Base-by-base conservation (phyloP, 768 basidiomycete genomes). In the Ramaria sp. region DNA sequence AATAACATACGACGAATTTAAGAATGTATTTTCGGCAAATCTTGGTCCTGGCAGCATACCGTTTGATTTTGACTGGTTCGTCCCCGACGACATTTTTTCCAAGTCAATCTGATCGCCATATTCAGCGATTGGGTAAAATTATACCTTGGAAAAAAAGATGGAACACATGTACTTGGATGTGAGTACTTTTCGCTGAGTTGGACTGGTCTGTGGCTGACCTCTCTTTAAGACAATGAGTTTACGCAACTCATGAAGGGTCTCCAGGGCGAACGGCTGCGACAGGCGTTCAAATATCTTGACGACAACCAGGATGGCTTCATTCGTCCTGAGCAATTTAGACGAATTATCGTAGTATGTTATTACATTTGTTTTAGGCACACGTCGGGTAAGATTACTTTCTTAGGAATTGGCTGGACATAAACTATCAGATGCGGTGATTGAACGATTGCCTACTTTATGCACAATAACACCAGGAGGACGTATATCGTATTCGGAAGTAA, bases 201-300 rank as follows among this genome's bases (percentile, higher is more conserved):
- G 7, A 7, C 10, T 47, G 60, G 33, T 2, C 7, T 27, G 27
- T 33, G 20, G 17, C 19, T 17, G 20, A 45, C 27, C 31, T 22
- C 49, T 45, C 60, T 5, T 33, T 51, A 63, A 92, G 88, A 94
- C 73, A 88, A 88, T 68, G 94, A 98, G 71, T 98, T 98, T 72
- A 96, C 93, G 31, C 94, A 97, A 72, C 74, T 98, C 59, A 96
- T 99, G 91, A 98, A 97, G 71, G 95, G 93, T 43, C 79, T 97
- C 56, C 96, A 97, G 73, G 96, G 94, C 66, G 96, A 99, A 72
- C 85, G 96, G 33, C 76, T 99, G 54, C 88, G 96, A 59, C 96
- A 99, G 72, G 88, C 93, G 24, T 99, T 98, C 77, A 88, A 83
- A 72, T 82, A 84, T 71, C 78, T 98, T 67, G 95, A 98, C 71